These are phyloP conservation scores for Rauvolfia tetraphylla DNA, from an alignment of 257 asterid species.

Conservation along the genomic window DNA sequence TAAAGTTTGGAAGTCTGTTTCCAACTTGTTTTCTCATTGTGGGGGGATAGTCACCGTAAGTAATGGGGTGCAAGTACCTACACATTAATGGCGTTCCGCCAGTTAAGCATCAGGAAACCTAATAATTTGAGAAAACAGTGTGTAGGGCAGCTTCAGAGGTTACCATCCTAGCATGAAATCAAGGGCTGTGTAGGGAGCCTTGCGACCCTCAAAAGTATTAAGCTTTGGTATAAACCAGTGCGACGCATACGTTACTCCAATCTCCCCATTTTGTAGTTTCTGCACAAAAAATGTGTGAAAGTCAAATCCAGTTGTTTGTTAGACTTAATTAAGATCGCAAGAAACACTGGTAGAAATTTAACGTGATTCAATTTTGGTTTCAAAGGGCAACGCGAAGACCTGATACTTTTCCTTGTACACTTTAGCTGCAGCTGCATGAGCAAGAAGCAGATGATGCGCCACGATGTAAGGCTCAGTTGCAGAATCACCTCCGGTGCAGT, in stretches of 20 bases:
- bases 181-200: slow-evolving; percentile 24
- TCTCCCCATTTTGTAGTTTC: slow-evolving; percentile 23
- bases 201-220: slow-evolving; percentile 19
- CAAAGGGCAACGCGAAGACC: no score
- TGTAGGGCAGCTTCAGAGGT: not conserved
- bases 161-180: slow-evolving; percentile 32
- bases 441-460: slow-evolving; percentile 9
- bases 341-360: no score
- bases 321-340: no score
- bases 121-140: no score
- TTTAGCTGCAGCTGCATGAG: slow-evolving; percentile 13
- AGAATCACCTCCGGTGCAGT: slow-evolving; percentile 7
- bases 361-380: no score
- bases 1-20: slow-evolving; percentile 23
- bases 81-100: not conserved
- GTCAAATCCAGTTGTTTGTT: no score
- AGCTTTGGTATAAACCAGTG: slow-evolving; percentile 27
- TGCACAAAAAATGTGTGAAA: not conserved
- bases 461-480: slow-evolving; percentile 9
- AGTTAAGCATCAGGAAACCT: not conserved
- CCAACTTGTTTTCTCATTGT: slow-evolving; percentile 21
- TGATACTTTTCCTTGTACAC: slow-evolving; percentile 6
- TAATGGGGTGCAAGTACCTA: slow-evolving; percentile 28
- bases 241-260: slow-evolving; percentile 23
- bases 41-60: slow-evolving; percentile 24